Conservation (phyloP, 176 grass and related monocot species). For the Avena eriantha region DNA sequence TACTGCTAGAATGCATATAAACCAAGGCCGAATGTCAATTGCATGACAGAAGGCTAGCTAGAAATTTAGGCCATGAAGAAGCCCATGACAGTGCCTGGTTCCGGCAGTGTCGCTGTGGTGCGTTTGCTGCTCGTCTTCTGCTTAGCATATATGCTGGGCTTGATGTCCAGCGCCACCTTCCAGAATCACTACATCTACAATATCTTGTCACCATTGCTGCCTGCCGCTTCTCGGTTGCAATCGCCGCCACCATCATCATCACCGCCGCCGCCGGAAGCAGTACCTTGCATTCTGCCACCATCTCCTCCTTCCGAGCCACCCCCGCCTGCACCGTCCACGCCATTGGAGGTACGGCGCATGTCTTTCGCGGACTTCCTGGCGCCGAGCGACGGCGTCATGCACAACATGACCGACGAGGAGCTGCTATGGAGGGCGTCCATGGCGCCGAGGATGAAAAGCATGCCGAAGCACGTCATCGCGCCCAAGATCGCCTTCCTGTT, state of each 20-base stretch:
- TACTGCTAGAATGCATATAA: neutral
- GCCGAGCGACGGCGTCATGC: constrained; percentile 12
- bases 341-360: neutral
- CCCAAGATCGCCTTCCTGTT: constrained; percentile 86
- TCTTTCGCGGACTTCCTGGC: neutral
- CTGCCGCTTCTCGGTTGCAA: neutral
- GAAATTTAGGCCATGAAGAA: constrained; percentile 20
- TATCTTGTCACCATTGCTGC: neutral
- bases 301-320: neutral
- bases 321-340: neutral
- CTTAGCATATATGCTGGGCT: constrained; percentile 11
- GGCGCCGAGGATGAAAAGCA: constrained; percentile 44
- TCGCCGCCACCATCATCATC: neutral
- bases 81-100: neutral
- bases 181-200: neutral
- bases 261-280: neutral
- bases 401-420: constrained; percentile 71
- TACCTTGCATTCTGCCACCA: neutral
- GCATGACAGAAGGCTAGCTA: neutral
- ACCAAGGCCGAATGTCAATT: neutral
- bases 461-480: constrained; percentile 36
- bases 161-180: constrained; percentile 19
- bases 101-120: neutral
- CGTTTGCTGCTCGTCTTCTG: constrained; percentile 13
- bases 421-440: constrained; percentile 69